Evolutionary conservation across 768 basidiomycete species (phyloP).

Genomic region (Suillus tomentosus): DNA sequence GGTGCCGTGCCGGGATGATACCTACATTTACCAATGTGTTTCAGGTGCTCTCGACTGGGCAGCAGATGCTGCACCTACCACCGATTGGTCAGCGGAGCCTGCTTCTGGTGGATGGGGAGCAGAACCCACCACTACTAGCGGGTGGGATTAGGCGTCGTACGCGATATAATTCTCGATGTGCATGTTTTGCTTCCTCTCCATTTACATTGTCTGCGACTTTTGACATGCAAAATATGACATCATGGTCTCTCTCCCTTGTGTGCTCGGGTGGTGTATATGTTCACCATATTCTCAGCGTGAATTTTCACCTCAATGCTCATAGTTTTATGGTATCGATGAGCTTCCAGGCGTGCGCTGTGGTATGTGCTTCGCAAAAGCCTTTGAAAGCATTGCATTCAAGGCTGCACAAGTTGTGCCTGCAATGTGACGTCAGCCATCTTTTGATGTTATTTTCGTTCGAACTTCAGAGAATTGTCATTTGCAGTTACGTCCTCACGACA

Average conservation of each 20-base stretch:
- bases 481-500: too few species aligned
- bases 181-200: conserved; percentile 22
- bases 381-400: conserved; percentile 11
- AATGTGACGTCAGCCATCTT: neutral
- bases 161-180: conserved; percentile 19
- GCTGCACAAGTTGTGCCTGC: conserved; percentile 8
- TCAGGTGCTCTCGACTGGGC: conserved; percentile 83
- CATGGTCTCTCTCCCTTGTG: conserved; percentile 7
- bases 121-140: conserved; percentile 27
- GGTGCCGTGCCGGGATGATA: neutral
- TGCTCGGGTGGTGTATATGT: neutral
- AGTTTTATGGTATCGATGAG: neutral
- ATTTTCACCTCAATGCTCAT: neutral
- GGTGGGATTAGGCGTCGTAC: conserved; percentile 29
- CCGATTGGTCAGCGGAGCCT: conserved; percentile 92
- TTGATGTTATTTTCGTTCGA: neutral
- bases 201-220: conserved; percentile 20
- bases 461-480: too few species aligned
- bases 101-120: conserved; percentile 41
- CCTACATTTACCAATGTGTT: conserved; percentile 13
- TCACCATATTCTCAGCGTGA: neutral
- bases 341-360: neutral
- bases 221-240: conserved; percentile 25
- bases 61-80: conserved; percentile 55
- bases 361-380: conserved; percentile 32